Conservation (phyloP, 257 asterid genomes). For the Cynanchum wilfordii region DNA sequence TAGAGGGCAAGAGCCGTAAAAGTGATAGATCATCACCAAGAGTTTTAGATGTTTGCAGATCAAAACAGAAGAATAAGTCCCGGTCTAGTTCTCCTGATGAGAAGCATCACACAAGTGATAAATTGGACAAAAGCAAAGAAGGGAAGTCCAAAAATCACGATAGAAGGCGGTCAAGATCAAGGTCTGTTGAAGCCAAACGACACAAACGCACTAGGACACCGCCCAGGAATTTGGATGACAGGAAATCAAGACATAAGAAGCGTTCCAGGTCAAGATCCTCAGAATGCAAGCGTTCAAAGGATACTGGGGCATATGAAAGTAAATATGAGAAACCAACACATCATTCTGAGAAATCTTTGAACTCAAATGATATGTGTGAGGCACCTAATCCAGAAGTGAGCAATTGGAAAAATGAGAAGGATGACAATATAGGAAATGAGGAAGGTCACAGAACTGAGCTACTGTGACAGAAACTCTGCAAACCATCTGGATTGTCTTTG, state of each 20-base stretch:
- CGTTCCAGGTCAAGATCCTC: slow-evolving; percentile 53
- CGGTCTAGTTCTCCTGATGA: slow-evolving; percentile 58
- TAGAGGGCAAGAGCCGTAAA: slow-evolving; percentile 37
- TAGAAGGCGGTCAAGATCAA: slow-evolving; percentile 42
- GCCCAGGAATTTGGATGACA: slow-evolving; percentile 38
- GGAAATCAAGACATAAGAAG: slow-evolving; percentile 52
- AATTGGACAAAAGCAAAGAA: slow-evolving; percentile 49
- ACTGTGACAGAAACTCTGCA: slow-evolving; percentile 20
- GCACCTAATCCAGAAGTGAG: slow-evolving; percentile 26
- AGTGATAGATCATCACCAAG: slow-evolving; percentile 37
- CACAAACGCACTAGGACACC: slow-evolving; percentile 32
- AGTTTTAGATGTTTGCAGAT: slow-evolving; percentile 48
- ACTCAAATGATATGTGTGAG: slow-evolving; percentile 30
- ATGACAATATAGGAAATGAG: slow-evolving; percentile 26
- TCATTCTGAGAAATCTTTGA: slow-evolving; percentile 34
- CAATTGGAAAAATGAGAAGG: slow-evolving; percentile 24
- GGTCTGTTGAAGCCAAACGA: slow-evolving; percentile 25
- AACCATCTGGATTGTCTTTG: slow-evolving; percentile 5
- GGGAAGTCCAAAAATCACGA: slow-evolving; percentile 48
- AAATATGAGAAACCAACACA: slow-evolving; percentile 34
- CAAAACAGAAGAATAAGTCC: slow-evolving; percentile 49
- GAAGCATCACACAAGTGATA: slow-evolving; percentile 39
- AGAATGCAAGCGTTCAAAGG: slow-evolving; percentile 31
- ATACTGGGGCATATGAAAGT: slow-evolving; percentile 32
- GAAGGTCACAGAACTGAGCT: slow-evolving; percentile 20